Evolutionary conservation across 305 asterid genomes (phyloP), one percentile per base, ranked within the genome.

Genomic region (Fraxinus sp.): DNA sequence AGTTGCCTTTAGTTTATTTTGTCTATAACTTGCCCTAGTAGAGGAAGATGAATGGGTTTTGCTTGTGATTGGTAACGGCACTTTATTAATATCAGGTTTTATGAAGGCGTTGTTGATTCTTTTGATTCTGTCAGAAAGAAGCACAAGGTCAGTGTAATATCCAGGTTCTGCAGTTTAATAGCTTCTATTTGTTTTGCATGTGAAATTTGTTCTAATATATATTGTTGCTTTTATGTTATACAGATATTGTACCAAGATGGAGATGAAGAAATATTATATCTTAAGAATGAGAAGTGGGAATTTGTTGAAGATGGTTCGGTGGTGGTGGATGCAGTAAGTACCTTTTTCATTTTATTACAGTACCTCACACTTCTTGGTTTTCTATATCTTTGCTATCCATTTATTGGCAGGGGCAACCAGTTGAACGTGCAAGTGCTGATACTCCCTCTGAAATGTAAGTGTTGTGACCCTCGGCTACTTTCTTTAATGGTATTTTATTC

Each of bases 211-310:
- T 32, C 74, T 77, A 78, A 71, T 84, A 73, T 84, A 37, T 70
- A 62, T 59, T 66, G 10, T 20, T 70, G 85, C 82, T 59, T 22
- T 39, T 83, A 36, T 85, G 66, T 85, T 35, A 77, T 79, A 72
- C 88, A 97, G 98, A 93, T 97, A 70, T 32, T 74, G 74, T 97
- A 97, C 80, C 75, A 8, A 86, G 99, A 95, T 88, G 99, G 98
- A 10, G 99, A 97, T 77, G 79, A 85, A 84, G 99, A 97, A 88
- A 55, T 18, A n/a, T 88, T 97, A 78, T 88, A 90, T 89, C 94
- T 97, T 30, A 85, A 5, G 82, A 89, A 76, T 74, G 93, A 97
- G 84, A 78, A 75, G 76, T 97, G 95, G 97, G 85, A 86, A 74
- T 77, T 91, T 82, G 74, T 97, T 78, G 84, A 74, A 39, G 97